Evolutionary conservation across 805 yeast species (phyloP), one percentile per base, ranked within the genome.

Genomic region (Wickerhamiella hasegawae): DNA sequence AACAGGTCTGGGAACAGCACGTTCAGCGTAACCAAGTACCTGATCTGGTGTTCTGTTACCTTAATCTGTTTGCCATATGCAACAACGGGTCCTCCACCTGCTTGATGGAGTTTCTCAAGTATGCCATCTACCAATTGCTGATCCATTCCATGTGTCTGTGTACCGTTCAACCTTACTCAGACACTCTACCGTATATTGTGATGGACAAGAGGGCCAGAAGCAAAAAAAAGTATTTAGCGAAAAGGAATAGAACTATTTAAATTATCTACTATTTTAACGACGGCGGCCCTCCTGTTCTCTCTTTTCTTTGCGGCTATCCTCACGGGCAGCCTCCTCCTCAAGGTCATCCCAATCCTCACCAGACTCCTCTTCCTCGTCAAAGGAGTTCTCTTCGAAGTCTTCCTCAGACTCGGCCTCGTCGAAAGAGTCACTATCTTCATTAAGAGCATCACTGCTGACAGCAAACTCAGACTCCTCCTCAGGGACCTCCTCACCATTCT

Each of bases 381-480:
- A 52, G 6, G 51, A 44, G 29, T 60, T 63, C 28, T 47, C 59
- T 19, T 44, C 48, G 6, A 48, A 51, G 21, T 45, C 60, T 12
- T 47, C 57, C 26, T 38, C 53, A 44, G 16, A 26, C 42, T 33
- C 52, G 38, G 26, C 43, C 21, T 53, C 61, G 16, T 49, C 64
- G n/a, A 49, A 64, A 12, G 55, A 68, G 12, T 58, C 61, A 18
- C 44, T 39, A 25, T 59, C 60, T 12, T 62, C 71, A 3, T 61
- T 64, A 11, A 60, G 73, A 18, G 69, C 76, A 20, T 68, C 74
- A 34, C 71, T 83, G 40, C 71, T 75, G 28, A 66, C 69, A 31
- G 72, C 72, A 48, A 70, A 72, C 33, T 69, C 77, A 35, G 71
- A 71, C 53, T 76, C 82, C 47, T 75, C 76, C 26, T 66, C 72